Base-by-base conservation (phyloP, 106 monocot species). In the Dendrobium catenatum region DNA sequence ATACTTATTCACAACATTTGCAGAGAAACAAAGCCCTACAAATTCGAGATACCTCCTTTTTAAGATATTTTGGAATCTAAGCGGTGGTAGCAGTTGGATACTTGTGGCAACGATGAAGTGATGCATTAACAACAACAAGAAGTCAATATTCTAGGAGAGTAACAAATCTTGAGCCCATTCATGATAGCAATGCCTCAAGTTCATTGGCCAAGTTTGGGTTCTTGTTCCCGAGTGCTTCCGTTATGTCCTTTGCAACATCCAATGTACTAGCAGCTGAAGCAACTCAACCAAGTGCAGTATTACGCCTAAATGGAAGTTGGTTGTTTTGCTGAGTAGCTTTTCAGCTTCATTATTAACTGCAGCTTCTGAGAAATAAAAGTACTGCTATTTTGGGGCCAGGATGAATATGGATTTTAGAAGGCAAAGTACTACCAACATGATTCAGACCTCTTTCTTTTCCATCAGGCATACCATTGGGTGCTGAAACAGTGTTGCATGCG, bases 191-290 rank as follows among this genome's bases (percentile, higher is more conserved):
- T 85, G 93, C 99, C 99, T 99, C 99, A 75, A 99, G 90, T 85
- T 99, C 99, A 83, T 80, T 84, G 49, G 95, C 99, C 85, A 99
- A 87, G 85, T 89, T 99, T 18, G 89, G 85, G 78, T 99, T 93
- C 84, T 99, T 99, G 85, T 89, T 95, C 81, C 99, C 88, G 66
- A 99, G 93, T 84, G 91, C 82, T 79, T 99, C 99, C 99, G 95
- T 99, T 81, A 99, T 91, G 70, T 99, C 99, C 86, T 95, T 99
- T 27, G 99, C 99, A 44, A 93, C 89, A 86, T 99, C 99, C 90
- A 99, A 99, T 66, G 95, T 93, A 89, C 88, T 89, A 29, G 91
- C 85, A 79, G 89, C 93, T 70, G 99, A 93, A 79, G 93, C 88
- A 27, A 90, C 93, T 88, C 89, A 93, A 81, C 89, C 91, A 80